Evolutionary conservation across 768 basidiomycete species (phyloP), one percentile per base, ranked within the genome.

Genomic region (Austroboletus festivus): DNA sequence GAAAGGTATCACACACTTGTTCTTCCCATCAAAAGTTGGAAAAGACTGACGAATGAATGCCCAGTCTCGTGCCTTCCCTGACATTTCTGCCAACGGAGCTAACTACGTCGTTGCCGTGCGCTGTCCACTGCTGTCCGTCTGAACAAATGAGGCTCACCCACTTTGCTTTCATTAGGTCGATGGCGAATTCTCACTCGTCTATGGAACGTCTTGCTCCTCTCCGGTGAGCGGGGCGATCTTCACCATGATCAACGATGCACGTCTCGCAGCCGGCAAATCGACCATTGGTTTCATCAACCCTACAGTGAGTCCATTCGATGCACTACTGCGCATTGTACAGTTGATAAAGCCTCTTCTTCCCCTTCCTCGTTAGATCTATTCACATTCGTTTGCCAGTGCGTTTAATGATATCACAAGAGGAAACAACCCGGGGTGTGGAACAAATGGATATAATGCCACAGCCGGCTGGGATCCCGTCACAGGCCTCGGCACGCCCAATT

Each of bases 251-350:
- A 73, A 72, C 52, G 71, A 70, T 43, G 72, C 65, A 16, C 62
- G 70, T 12, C 28, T 73, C 21, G 61, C 57, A 5, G 45, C 24
- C 9, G 59, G 64, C 21, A 72, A 73, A 48, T 49, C 43, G 10
- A 57, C 70, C 1, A 59, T 73, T 4, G 66, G 69, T n/a, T 66
- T 77, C 59, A 73, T 77, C 48, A 77, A 78, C 55, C 74, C 75
- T 23, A 59, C 66, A 21, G 71, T 74, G 12, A 75, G 77, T 48
- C 64, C 64, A 16, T 67, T 64, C 5, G 28, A 12, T n/a, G n/a
- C n/a, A n/a, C n/a, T n/a, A n/a, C n/a, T n/a, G n/a, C n/a, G n/a
- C n/a, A n/a, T n/a, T n/a, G n/a, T n/a, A n/a, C n/a, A n/a, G n/a
- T n/a, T 38, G 39, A 49, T 18, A n/a, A 12, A 12, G 18, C 26